Conservation (phyloP, 176 grass and related monocot species). For the Oryza meyeriana region DNA sequence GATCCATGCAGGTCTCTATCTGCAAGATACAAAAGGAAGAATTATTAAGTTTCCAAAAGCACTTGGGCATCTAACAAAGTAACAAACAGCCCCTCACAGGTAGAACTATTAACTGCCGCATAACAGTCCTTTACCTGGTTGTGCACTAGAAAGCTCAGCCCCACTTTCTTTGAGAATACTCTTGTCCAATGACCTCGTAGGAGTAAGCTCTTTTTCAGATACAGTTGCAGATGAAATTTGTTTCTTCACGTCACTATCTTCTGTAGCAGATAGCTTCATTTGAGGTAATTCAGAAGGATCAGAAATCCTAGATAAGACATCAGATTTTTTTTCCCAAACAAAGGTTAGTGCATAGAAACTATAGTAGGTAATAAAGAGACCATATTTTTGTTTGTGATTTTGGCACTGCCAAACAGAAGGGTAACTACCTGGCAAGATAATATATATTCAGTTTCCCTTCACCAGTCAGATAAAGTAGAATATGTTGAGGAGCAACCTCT, state of each 20-base stretch:
- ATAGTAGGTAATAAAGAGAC: conserved; percentile 17
- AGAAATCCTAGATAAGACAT: conserved; percentile 67
- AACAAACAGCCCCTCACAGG: not conserved
- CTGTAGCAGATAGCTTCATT: conserved; percentile 37
- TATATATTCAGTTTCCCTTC: conserved; percentile 86
- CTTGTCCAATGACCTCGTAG: conserved; percentile 30
- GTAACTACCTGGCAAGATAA: conserved; percentile 73
- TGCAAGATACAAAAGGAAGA: conserved; percentile 37
- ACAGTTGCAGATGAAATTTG: conserved; percentile 36
- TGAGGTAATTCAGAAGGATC: conserved; percentile 84
- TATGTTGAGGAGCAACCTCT: conserved; percentile 81
- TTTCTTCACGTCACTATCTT: conserved; percentile 36
- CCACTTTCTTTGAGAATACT: conserved; percentile 28
- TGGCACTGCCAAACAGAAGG: not conserved
- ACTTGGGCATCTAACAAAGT: not conserved
- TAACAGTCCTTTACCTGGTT: conserved; percentile 41
- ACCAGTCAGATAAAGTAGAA: conserved; percentile 82
- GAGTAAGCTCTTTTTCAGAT: conserved; percentile 38
- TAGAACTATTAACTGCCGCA: not conserved
- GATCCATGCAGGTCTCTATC: conserved; percentile 30
- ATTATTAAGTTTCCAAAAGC: conserved; percentile 11
- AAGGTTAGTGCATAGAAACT: conserved; percentile 19
- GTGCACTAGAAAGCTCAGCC: conserved; percentile 27
- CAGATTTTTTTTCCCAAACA: not conserved
- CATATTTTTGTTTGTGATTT: conserved; percentile 2